These are phyloP conservation scores for Phytophthora podocarpi DNA, from an alignment of 352 stramenopile genomes.

Conservation along the genomic window DNA sequence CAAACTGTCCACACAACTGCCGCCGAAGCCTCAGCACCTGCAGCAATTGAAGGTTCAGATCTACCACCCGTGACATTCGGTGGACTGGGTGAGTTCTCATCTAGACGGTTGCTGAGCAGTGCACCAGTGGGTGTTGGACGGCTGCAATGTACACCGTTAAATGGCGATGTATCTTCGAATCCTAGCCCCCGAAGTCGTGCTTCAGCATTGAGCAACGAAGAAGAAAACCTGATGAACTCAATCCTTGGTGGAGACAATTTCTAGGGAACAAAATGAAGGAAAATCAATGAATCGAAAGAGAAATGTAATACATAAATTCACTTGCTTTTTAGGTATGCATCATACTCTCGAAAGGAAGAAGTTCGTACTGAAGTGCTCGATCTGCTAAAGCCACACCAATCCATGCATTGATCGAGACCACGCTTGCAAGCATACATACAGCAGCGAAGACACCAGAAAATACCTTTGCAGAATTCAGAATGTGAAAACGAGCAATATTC, in stretches of 20 bases:
- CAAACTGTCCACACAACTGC: conserved; percentile 63
- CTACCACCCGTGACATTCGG: conserved; percentile 57
- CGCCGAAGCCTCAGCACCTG: conserved; percentile 19
- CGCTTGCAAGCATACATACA: no score
- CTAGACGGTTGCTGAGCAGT: conserved; percentile 66
- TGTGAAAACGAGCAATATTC: no score
- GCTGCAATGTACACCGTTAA: conserved; percentile 59
- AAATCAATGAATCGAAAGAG: not conserved
- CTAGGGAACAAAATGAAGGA: conserved; percentile 4
- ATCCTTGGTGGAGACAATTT: conserved; percentile 60
- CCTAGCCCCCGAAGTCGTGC: conserved; percentile 18
- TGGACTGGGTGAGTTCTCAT: conserved; percentile 28
- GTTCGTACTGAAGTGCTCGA: no score
- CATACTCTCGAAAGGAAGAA: no score
- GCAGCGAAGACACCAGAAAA: no score
- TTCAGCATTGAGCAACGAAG: conserved; percentile 73
- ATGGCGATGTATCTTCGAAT: conserved; percentile 11
- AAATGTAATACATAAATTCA: not conserved
- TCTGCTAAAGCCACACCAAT: no score
- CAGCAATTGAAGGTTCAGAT: conserved; percentile 13
- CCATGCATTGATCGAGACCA: no score
- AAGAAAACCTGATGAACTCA: conserved; percentile 85
- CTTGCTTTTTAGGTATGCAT: no score
- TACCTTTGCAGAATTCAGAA: no score
- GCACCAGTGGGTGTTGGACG: conserved; percentile 70